Percentiles rank a stretch among this genome's conserved stretches.
phyloP scores from a whole-genome alignment of 2,329 filamentous ascomycete species.

The Colletotrichum orchidophilum region DNA sequence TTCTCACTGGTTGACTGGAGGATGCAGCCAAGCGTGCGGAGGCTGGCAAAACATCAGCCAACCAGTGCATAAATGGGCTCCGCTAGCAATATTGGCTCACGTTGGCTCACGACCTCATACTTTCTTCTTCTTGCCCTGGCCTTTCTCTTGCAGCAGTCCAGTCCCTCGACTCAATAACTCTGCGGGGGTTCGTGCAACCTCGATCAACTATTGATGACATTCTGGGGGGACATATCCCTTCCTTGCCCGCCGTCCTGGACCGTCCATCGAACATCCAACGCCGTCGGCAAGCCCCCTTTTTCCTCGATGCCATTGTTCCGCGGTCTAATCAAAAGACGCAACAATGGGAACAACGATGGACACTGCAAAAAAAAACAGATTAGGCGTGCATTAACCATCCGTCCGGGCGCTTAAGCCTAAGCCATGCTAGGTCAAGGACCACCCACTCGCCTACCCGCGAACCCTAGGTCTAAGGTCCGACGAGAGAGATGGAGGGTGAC shows the following conservation, averaged over 20 bases:
- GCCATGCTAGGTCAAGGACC: slow-evolving; percentile 4
- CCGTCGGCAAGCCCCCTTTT: background rate
- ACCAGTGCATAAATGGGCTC: background rate
- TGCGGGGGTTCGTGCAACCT: background rate
- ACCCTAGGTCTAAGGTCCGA: background rate
- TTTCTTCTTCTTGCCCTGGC: background rate
- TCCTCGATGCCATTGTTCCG: background rate
- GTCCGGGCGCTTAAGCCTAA: slow-evolving; percentile 28
- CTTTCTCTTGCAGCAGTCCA: background rate
- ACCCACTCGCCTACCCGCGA: background rate
- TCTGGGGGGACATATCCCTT: background rate
- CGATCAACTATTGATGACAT: background rate
- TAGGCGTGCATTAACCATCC: slow-evolving; percentile 13
- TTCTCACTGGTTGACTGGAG: background rate
- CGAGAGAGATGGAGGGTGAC: background rate
- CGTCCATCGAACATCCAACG: background rate
- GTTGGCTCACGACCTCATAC: background rate
- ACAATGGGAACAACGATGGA: background rate
- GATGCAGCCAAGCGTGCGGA: background rate
- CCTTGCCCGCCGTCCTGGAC: background rate
- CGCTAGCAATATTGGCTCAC: background rate
- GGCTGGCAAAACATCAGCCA: background rate
- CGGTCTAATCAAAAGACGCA: background rate
- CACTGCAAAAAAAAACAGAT: background rate
- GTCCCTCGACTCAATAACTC: background rate